Evolutionary conservation across 2,329 filamentous ascomycete genomes (phyloP).

Genomic region (Pseudocercospora crystallina): DNA sequence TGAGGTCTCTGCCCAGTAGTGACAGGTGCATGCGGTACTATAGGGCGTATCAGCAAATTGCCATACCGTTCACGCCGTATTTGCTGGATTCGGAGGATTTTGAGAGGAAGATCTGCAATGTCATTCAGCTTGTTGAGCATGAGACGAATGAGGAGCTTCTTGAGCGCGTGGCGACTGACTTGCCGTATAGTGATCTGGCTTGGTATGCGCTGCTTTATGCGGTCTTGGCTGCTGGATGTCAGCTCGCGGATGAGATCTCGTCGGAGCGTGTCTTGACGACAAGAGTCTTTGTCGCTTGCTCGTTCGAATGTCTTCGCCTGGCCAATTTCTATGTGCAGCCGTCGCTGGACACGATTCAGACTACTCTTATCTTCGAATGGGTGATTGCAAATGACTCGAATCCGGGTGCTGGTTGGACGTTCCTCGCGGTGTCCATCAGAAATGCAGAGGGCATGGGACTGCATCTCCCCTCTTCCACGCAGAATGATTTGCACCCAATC

Average conservation of each 20-base stretch:
- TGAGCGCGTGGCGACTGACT: neutral
- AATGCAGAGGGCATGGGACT: neutral
- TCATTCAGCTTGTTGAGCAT: neutral
- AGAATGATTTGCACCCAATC: neutral
- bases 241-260: constrained; percentile 2
- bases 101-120: constrained; percentile 3
- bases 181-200: constrained; percentile 2
- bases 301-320: constrained; percentile 11
- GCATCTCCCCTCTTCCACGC: neutral
- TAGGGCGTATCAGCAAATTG: constrained; percentile 5
- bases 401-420: constrained; percentile 8
- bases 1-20: constrained; percentile 6
- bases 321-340: constrained; percentile 11
- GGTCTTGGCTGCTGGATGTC: constrained; percentile 8
- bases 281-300: constrained; percentile 10
- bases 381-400: constrained; percentile 11
- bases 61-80: constrained; percentile 5
- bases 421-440: neutral
- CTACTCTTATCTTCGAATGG: constrained; percentile 3
- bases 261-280: constrained; percentile 5
- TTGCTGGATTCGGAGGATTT: constrained; percentile 4
- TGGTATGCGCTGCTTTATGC: constrained; percentile 10
- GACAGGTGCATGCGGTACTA: constrained; percentile 11
- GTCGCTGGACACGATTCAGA: constrained; percentile 7
- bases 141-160: no score